Base-by-base conservation (phyloP, 345 rosid genomes). In the Eutrema heterophyllum region DNA sequence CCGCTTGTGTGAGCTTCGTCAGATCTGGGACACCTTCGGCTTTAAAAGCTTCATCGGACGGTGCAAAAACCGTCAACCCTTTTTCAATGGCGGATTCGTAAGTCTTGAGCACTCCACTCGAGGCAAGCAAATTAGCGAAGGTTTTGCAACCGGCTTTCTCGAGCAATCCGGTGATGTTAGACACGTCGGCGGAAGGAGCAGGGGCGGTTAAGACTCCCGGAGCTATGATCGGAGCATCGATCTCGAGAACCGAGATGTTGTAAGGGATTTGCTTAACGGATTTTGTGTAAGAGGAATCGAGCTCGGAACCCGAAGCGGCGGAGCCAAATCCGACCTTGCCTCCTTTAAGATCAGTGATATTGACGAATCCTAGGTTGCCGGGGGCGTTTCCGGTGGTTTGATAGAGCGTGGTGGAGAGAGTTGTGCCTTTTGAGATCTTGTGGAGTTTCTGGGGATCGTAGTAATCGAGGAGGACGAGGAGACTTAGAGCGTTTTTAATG, bases 361-460 rank as follows among this genome's bases (percentile, higher is more conserved):
- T 91, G 70, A 95, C 96, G 64, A 95, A 88, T 1, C 97, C 97
- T 27, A 81, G 16, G 71, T 84, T 87, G 1, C 98, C 97, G 7
- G 97, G 88, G 68, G 96, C 97, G 54, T 85, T 83, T 7, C 99
- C 98, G 73, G 97, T 95, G 66, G 99, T 88, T 75, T 90, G 99
- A 78, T 89, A 95, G 21, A 95, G 97, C 5, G 96, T 95, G 53
- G 99, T 88, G 65, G 87, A 60, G 75, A 94, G 87, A 6, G 84
- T 79, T 48, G 92, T 75, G 70, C 96, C 97, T 12, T 88, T 59
- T 10, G 99, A 81, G 85, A 92, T 83, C 75, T 84, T 61, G 72
- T 92, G 97, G 74, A 95, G 97, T 78, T 92, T 95, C 9, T 61
- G 64, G 0, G 93, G 86, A 78, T 88, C 97, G 78, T 75, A 95